Percentiles rank a stretch among this genome's conserved stretches.
Conservation (phyloP, 148 eudicot species). For the Camellia lanceoleosa region DNA sequence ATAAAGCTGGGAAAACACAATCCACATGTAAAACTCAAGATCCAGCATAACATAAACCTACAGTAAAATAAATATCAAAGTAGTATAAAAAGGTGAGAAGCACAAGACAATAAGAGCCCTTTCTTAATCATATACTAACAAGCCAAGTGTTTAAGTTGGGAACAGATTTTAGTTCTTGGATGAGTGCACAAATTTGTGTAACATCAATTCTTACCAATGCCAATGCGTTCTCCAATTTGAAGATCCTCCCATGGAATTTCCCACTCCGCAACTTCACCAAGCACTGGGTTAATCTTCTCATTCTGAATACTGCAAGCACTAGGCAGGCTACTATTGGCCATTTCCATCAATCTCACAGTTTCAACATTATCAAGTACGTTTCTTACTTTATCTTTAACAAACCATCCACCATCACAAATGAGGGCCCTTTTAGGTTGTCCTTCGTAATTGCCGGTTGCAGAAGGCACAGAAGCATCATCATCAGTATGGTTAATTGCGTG, state of each 20-base stretch:
- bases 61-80: too few species aligned
- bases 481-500: conserved; percentile 20
- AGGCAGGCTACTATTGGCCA: conserved; percentile 17
- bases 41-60: too few species aligned
- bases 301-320: conserved; percentile 27
- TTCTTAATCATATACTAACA: background rate
- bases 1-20: too few species aligned
- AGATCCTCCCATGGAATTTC: conserved; percentile 97
- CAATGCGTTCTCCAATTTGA: conserved; percentile 90
- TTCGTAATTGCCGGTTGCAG: conserved; percentile 28
- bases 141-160: background rate
- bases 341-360: conserved; percentile 29
- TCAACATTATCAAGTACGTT: conserved; percentile 28
- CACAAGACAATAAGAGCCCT: background rate
- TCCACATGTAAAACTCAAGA: too few species aligned
- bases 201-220: conserved; percentile 63
- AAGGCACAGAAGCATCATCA: conserved; percentile 27
- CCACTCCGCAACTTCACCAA: conserved; percentile 86
- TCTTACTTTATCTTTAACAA: conserved; percentile 26
- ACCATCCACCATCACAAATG: conserved; percentile 21
- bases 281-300: conserved; percentile 48
- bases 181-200: conserved; percentile 2
- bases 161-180: background rate
- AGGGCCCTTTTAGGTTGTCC: conserved; percentile 11
- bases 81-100: too few species aligned